Base-by-base conservation (phyloP, 306 rosid genomes). In the Malus sieversii region DNA sequence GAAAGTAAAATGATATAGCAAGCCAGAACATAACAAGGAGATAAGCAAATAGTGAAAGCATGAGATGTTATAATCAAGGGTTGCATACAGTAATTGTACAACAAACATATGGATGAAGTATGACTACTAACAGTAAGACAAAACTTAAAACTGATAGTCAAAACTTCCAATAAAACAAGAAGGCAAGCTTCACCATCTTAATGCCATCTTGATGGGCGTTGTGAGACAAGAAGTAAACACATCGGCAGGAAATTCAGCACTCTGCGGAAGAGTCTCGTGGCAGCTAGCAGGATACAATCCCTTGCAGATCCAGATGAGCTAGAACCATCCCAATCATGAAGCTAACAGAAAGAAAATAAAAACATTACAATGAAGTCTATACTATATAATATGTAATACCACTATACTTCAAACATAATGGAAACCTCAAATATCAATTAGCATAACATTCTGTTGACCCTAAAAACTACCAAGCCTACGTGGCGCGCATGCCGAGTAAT, bases 201-300 rank as follows among this genome's bases (percentile, higher is more conserved):
- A 82, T 69, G 99, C 99, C 97, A 86, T 96, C 94, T 96, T 96
- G 74, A 92, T 92, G 45, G 99, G 99, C 16, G 98, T 96, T 63
- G 99, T 96, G 68, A 96, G 99, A 85, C 98, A 96, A 58, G 99
- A 88, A 64, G 99, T 96, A 84, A 92, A 96, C 76, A 92, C 89
- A 84, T 96, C 98, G 44, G 99, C 99, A 22, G 98, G 99, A 85
- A 96, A 96, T 82, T 96, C 99, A 76, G 89, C 92, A 90, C 97
- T 96, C 81, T 92, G 98, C 13, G 99, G 99, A 75, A 96, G 96
- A 73, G 98, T 92, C 78, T 96, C 99, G 1, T 96, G 98, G 99
- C 96, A 8, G 98, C 99, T 84, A 96, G 99, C 77, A 96, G 82
- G 79, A 96, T 96, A 82, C 98, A 92, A n/a, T 44, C 99, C 87